phyloP scores from a whole-genome alignment of 208 protist genomes.

The Histomonas meleagridis region DNA sequence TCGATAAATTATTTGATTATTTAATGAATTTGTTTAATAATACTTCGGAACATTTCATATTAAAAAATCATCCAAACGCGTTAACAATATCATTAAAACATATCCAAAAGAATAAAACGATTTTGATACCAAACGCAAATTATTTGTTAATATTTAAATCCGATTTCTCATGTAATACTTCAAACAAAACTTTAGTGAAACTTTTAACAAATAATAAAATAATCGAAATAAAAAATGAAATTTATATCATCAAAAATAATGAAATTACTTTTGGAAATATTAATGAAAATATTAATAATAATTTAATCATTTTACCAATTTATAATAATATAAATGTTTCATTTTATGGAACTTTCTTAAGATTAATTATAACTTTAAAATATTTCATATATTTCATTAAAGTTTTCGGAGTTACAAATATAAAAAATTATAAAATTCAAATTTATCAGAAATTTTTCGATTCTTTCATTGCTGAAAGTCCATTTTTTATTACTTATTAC shows the following conservation, averaged over 20 bases:
- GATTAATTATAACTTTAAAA: not conserved
- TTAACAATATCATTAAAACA: not conserved
- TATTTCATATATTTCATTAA: not conserved
- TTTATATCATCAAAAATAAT: not conserved
- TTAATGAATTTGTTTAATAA: not conserved
- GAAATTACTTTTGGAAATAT: not conserved
- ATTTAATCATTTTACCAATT: not conserved
- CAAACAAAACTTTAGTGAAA: not conserved
- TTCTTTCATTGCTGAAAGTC: not conserved
- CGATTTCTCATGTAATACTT: too few relatives aligned
- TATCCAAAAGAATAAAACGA: not conserved
- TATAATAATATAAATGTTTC: not conserved
- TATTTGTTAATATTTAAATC: too few relatives aligned
- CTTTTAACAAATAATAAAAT: not conserved
- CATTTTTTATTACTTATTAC: not conserved
- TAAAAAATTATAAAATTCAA: not conserved
- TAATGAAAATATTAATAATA: not conserved
- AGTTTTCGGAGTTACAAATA: not conserved
- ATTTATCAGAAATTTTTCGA: not conserved
- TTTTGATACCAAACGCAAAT: too few relatives aligned
- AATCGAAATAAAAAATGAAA: not conserved
- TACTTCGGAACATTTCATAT: not conserved
- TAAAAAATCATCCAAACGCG: not conserved
- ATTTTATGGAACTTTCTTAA: not conserved
- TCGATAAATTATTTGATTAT: not conserved